These are phyloP conservation scores for Akebia trifoliata DNA, from an alignment of 164 flowering plant species.

Conservation along the genomic window DNA sequence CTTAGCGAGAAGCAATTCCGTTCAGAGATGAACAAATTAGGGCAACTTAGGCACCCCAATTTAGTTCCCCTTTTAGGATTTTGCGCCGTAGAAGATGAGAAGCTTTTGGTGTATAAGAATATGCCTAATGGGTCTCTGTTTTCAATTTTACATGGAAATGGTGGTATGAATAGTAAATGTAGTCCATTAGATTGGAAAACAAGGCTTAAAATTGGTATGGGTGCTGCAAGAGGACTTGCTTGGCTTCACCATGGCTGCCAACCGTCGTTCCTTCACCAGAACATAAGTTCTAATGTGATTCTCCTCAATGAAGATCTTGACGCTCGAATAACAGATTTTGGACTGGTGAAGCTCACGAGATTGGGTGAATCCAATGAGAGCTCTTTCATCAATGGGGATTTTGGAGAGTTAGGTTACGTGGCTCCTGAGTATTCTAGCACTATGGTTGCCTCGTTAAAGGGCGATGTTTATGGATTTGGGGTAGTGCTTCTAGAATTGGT, in stretches of 20 bases:
- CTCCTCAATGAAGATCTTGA: constrained; percentile 62
- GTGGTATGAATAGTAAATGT: not conserved
- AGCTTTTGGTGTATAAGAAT: constrained; percentile 59
- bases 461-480: constrained; percentile 64
- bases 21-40: constrained; percentile 53
- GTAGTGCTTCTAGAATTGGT: constrained; percentile 57
- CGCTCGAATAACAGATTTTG: constrained; percentile 50
- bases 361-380: constrained; percentile 34
- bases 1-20: constrained; percentile 55
- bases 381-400: constrained; percentile 37
- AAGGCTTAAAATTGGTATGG: constrained; percentile 50
- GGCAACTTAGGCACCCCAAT: constrained; percentile 67
- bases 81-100: constrained; percentile 60
- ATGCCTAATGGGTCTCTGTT: constrained; percentile 57
- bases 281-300: constrained; percentile 50
- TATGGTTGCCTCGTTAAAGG: constrained; percentile 48
- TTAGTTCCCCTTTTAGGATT: constrained; percentile 65
- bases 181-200: constrained; percentile 47
- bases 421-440: constrained; percentile 65
- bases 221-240: constrained; percentile 62
- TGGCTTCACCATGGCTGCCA: constrained; percentile 72
- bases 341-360: constrained; percentile 42
- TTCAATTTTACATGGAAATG: constrained; percentile 29
- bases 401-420: constrained; percentile 62
- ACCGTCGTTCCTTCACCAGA: constrained; percentile 45